phyloP scores from a whole-genome alignment of 257 asterid species.

The Plantago major region DNA sequence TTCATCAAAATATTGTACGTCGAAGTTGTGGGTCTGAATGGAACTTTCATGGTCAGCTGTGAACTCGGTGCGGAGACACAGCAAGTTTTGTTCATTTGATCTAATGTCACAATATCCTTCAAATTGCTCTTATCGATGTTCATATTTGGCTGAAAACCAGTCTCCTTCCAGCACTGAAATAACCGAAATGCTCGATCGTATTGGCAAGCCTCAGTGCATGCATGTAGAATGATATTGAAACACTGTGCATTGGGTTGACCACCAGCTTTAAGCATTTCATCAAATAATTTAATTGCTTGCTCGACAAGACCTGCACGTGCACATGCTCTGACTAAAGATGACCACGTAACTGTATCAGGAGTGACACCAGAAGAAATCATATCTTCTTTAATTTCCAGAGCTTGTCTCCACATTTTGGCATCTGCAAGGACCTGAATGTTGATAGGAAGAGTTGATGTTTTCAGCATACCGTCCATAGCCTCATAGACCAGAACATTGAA shows the following conservation, averaged over 20 bases:
- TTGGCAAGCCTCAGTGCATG: conserved; percentile 85
- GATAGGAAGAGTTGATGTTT: conserved; percentile 27
- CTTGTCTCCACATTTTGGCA: conserved; percentile 84
- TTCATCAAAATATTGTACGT: conserved; percentile 90
- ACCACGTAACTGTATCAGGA: conserved; percentile 81
- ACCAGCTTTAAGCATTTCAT: conserved; percentile 86
- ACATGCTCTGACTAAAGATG: conserved; percentile 85
- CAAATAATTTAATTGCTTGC: conserved; percentile 59
- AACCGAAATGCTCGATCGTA: conserved; percentile 90
- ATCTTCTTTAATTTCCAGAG: conserved; percentile 79
- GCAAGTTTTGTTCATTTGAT: conserved; percentile 20
- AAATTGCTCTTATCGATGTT: conserved; percentile 24
- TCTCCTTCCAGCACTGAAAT: conserved; percentile 72
- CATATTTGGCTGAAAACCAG: conserved; percentile 36
- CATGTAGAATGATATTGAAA: conserved; percentile 86
- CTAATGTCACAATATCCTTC: conserved; percentile 12
- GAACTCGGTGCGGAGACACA: conserved; percentile 20
- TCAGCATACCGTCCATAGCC: conserved; percentile 28
- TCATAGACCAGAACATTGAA: conserved; percentile 25
- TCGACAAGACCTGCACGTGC: conserved; percentile 90
- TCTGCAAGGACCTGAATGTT: conserved; percentile 88
- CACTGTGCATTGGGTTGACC: conserved; percentile 73
- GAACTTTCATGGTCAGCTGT: conserved; percentile 39
- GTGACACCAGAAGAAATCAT: conserved; percentile 67
- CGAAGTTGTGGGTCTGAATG: conserved; percentile 72